Evolutionary conservation across 768 basidiomycete genomes (phyloP), one percentile per base, ranked within the genome.

Genomic region (Rhodocollybia butyracea): DNA sequence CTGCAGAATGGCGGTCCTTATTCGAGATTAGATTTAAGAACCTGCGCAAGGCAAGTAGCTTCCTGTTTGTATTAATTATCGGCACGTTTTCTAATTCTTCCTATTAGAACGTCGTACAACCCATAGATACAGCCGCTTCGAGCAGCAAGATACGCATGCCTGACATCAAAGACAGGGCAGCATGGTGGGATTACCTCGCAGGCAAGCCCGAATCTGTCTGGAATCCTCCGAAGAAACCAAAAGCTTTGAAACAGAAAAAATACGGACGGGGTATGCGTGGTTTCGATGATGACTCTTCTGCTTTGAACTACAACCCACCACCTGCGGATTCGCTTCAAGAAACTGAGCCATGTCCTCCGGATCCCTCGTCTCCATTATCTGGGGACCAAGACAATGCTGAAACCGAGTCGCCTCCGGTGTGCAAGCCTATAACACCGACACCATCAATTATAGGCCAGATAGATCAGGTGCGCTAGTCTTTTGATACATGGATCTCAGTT

Each of bases 121-220:
- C 84, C 19, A 83, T 84, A 41, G 70, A 73, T 24, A 59, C 64
- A 50, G 57, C 69, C 54, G 59, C 66, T 45, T 62, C 66, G 58
- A 47, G 26, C 46, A 57, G 57, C 15, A 78, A 71, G 6, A 39
- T 30, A 58, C 55, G 76, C 39, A 78, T 90, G 57, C 90, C 90
- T 24, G 85, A 88, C 47, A 85, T 78, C 64, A 84, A 80, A 63
- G 83, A 89, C 56, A 77, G 91, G 54, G 86, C 89, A 59, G 68
- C 74, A 17, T 93, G 91, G 91, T 92, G 91, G 91, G 77, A 79
- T 15, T 93, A 85, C 60, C 69, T 93, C 5, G 73, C 81, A 42
- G 91, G 89, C 31, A 74, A 74, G 59, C 84, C 88, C n/a, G 80
- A 83, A 63, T 74, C 77, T 30, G 82, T 80, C 39, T 91, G 89